Evolutionary conservation across 306 rosid genomes (phyloP), one percentile per base, ranked within the genome.

Genomic region (Clitoria ternatea): DNA sequence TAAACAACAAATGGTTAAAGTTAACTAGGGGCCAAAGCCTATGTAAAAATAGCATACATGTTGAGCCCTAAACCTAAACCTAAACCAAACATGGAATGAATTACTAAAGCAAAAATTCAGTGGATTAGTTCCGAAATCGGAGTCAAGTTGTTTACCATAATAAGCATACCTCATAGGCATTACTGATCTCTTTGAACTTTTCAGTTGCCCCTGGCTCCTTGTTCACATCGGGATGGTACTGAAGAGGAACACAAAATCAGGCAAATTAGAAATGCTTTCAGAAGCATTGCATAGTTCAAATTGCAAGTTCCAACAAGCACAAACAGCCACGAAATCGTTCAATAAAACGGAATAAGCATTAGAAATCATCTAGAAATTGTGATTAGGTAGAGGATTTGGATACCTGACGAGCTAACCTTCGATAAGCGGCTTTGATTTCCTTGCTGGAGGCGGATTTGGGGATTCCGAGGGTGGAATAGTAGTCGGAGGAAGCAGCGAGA

Each of bases 201-300:
- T 94, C 98, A 13, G 97, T 87, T 36, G 97, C 98, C 13, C 92
- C 97, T 7, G 98, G 95, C 70, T 94, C 92, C 86, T 94, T 94
- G 81, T 94, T 94, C 63, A 90, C 97, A 75, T 94, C 98, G 72
- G 98, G 98, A 74, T 94, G 98, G 81, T 82, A 94, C 98, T 94
- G 79, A 23, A 82, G 68, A 66, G 20, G 7, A 12, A 44, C 19
- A 60, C 26, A 79, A 56, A 26, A 75, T 83, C 62, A 86, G 71
- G 13, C 59, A 64, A 42, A 15, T 52, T 33, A 69, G 20, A 36
- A 71, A 74, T 6, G 12, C 44, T 44, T 57, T 19, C 4, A 70
- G 32, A 26, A 4, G 19, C 23, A 56, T 57, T 53, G 30, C 70
- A 73, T 0, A 20, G 13, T 11, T 50, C 48, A 24, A 61, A 29